phyloP scores from a whole-genome alignment of 441 rosid species.

The Adansonia madagascariensis region DNA sequence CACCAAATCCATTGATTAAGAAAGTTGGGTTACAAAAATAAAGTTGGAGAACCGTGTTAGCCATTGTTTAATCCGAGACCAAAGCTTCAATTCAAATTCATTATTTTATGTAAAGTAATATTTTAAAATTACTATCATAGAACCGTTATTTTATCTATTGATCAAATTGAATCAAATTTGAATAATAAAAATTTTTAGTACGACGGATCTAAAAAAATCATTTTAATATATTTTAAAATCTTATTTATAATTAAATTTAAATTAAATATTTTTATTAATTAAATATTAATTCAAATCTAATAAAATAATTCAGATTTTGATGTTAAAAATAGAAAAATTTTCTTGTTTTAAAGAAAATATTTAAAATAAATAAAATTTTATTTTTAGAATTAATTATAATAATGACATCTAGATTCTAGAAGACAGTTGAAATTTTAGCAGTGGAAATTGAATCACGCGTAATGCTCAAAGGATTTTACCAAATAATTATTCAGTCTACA shows the following conservation, averaged over 20 bases:
- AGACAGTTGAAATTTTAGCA: background rate
- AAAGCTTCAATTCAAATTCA: background rate
- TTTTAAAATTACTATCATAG: background rate
- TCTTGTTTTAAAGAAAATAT: too few relatives aligned
- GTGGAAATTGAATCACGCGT: background rate
- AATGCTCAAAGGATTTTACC: background rate
- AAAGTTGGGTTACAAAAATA: background rate
- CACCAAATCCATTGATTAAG: background rate
- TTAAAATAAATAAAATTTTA: background rate
- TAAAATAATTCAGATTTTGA: background rate
- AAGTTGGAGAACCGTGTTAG: background rate
- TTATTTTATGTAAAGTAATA: background rate
- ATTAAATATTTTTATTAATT: background rate
- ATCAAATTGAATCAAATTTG: too few relatives aligned
- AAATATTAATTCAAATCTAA: background rate
- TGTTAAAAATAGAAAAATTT: too few relatives aligned
- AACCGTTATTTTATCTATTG: background rate
- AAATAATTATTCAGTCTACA: background rate
- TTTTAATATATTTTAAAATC: too few relatives aligned
- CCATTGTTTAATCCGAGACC: constrained; percentile 15
- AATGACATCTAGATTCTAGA: background rate
- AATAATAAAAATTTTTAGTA: background rate
- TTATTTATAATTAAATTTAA: too few relatives aligned
- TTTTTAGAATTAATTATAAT: background rate
- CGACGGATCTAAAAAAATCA: background rate